Percentiles rank a stretch among this genome's conserved stretches.
phyloP scores from a whole-genome alignment of 129 eudicot species.

The Apium graveolens region DNA sequence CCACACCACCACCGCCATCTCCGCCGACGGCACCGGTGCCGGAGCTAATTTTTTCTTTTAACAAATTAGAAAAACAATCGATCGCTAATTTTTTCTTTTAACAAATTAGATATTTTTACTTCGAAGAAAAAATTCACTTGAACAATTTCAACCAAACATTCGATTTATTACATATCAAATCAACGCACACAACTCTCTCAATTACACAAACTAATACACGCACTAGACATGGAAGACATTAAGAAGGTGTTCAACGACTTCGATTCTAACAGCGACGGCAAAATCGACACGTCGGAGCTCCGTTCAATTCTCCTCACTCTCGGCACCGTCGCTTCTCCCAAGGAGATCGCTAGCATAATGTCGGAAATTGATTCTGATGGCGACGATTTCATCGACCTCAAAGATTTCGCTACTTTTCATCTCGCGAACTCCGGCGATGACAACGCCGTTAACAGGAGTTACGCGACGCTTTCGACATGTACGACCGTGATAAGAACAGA shows the following conservation, averaged over 20 bases:
- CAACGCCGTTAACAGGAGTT: conserved; percentile 52
- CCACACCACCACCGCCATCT: too few species aligned
- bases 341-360: conserved; percentile 55
- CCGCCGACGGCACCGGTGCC: too few species aligned
- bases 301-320: conserved; percentile 45
- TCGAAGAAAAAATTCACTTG: too few species aligned
- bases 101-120: too few species aligned
- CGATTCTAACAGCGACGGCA: conserved; percentile 77
- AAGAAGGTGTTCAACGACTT: conserved; percentile 47
- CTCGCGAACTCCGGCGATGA: conserved; percentile 19
- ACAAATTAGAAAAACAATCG: too few species aligned
- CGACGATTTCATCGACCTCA: conserved; percentile 65
- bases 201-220: too few species aligned
- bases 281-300: conserved; percentile 60
- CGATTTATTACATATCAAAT: too few species aligned
- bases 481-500: conserved; percentile 74
- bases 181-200: neutral
- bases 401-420: conserved; percentile 44
- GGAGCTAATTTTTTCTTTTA: too few species aligned
- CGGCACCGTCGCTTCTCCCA: conserved; percentile 47
- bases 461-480: conserved; percentile 80
- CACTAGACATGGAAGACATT: conserved; percentile 18
- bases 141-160: too few species aligned
- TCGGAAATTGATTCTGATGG: conserved; percentile 65
- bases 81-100: too few species aligned